Base-by-base conservation (phyloP, 805 yeast species). In the Kodamaea kaohsiungensis region DNA sequence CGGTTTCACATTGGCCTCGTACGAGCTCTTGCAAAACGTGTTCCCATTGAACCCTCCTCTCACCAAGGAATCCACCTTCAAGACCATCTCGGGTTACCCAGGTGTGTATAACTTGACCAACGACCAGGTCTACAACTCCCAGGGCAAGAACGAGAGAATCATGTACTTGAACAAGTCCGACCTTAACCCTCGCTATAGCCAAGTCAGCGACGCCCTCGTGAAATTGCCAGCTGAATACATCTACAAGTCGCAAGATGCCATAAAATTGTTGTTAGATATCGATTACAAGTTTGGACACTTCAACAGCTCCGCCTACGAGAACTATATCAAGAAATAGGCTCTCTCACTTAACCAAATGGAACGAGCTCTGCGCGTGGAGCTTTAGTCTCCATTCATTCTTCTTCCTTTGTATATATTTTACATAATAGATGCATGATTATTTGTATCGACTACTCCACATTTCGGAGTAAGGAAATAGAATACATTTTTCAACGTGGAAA, bases 1-100 rank as follows among this genome's bases (percentile, higher is more conserved):
- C 70, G 99, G 98, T 53, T 92, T 92, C 74, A 93, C 99, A 5
- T 81, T 93, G 64, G 98, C 98, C n/a, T 92, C 97, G 22, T 93
- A 95, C 73, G 99, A 93, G 72, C 71, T 95, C 35, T 85, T 93
- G 71, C 96, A 93, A 69, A 82, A 79, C 48, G 64, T 86, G 63
- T 77, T 91, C 72, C 97, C 97, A 47, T 80, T 88, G 59, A 85
- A 76, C 71, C 79, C 80, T 40, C 77, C 79, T 43, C 67, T 70
- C 55, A 74, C 80, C 49, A 70, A 65, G 51, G 76, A 71, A 49
- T 75, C 80, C 27, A 75, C 72, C 61, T 76, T 75, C 60, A 76
- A 74, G 59, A 71, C 78, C 37, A 68, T 73, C 55, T 66, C 71
- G 47, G 80, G 80, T 4, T 76, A 76, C 62, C 80, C 80, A 7